Base-by-base conservation (phyloP, 192 early-diverging fungal species). In the Backusella sp. region DNA sequence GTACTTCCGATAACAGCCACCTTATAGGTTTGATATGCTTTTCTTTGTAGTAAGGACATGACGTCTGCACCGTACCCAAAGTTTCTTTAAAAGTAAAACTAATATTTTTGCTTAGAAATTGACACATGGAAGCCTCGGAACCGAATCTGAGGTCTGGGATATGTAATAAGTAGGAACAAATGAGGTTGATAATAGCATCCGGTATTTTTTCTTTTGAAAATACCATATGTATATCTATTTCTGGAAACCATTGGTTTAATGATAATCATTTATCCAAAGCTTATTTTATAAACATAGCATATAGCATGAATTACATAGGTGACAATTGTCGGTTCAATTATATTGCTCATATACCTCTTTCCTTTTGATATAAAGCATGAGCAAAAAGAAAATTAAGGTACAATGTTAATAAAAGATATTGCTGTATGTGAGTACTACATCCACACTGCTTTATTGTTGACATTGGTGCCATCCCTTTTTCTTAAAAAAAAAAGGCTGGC, bases 1-100 rank as follows among this genome's bases (percentile, higher is more conserved):
- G 98, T 96, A 67, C 98, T 95, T 14, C 73, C 97, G 77, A 99
- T 98, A 6, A 21, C 95, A 96, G 75, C 93, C 95, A 66, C 97
- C 90, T 23, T 23, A 86, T 86, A 4, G 6, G 96, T 94, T 30
- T 88, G 87, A 42, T 92, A 88, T 6, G 90, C 90, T 66, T 95
- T 88, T 44, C 95, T 81, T 4, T 93, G 90, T 30, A 98, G 83
- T 15, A 98, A 36, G 94, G 93, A 12, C 95, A 94, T 76, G 94
- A 96, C 14, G 91, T 94, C 65, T 91, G 90, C 59, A 97, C 6
- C 93, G 83, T 56, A 92, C 92, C 79, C 96, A 96, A 1, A 95
- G 92, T 74, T 97, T 96, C 14, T 96, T 98, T 98, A 90, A 80
- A 98, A 94, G 0, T 96, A 97, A 71, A 98, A 87, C 59, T 62